These are phyloP conservation scores for Nicotiana rustica DNA, from an alignment of 305 asterid genomes.

Conservation along the genomic window DNA sequence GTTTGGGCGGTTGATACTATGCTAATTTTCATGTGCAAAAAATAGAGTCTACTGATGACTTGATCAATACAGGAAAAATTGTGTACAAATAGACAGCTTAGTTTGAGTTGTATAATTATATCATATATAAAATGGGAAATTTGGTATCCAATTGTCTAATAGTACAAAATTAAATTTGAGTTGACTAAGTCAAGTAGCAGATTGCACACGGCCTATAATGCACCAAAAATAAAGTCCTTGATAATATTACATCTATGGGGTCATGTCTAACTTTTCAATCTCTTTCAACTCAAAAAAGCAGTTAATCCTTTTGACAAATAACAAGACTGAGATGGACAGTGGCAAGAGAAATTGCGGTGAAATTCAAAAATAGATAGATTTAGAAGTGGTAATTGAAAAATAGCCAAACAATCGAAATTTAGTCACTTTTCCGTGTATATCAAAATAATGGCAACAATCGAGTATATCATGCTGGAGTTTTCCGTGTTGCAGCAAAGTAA, in stretches of 20 bases:
- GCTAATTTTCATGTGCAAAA: not conserved
- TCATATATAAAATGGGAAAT: not conserved
- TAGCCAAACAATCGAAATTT: too few species aligned
- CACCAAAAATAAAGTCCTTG: not conserved
- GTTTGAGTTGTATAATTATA: not conserved
- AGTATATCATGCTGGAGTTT: too few species aligned
- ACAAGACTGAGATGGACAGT: too few species aligned
- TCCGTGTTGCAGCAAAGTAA: too few species aligned
- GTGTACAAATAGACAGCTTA: not conserved
- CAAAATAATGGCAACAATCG: too few species aligned
- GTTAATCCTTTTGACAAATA: too few species aligned
- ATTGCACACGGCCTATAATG: not conserved
- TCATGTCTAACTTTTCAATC: not conserved
- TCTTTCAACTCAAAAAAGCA: not conserved
- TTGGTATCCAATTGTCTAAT: not conserved
- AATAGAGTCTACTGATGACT: not conserved
- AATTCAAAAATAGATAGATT: too few species aligned
- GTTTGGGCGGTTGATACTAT: not conserved
- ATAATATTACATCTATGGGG: not conserved
- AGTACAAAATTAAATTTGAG: not conserved
- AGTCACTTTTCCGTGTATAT: too few species aligned
- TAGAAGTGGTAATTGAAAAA: too few species aligned
- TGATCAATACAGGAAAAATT: conserved; percentile 3
- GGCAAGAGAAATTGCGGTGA: too few species aligned
- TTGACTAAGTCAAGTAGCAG: conserved; percentile 18